Evolutionary conservation across 495 filamentous ascomycete species (phyloP), one percentile per base, ranked within the genome.

Genomic region (Pseudoneurospora amorphoporcata): DNA sequence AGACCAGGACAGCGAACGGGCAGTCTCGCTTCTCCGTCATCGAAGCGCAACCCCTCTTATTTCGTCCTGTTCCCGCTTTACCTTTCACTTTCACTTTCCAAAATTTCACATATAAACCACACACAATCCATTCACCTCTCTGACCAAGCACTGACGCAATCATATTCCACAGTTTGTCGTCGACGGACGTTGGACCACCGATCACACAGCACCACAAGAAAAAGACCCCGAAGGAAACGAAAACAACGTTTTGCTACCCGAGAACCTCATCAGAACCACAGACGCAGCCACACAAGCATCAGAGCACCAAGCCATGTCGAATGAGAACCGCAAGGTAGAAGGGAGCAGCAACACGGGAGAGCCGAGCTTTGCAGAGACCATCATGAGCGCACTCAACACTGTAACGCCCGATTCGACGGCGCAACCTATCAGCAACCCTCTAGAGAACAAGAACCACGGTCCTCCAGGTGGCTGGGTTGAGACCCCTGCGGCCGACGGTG

Each of bases 161-260:
- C 29, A 61, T 35, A 1, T 68, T 39, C 38, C 40, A 71, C 74
- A 97, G 93, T 98, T 97, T 82, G 92, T 98, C 75, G 95, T 96
- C 65, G 94, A 99, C 87, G 90, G 89, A 58, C 87, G 84, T 72
- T 99, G 95, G 95, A 89, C 87, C 32, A 92, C 89, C 74, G 92
- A 97, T 79, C 89, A 88, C 76, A 87, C 88, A 69, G 90, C 88
- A 32, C 92, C 92, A 38, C 88, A 92, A 81, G 93, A 97, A 82
- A 86, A 85, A 73, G 95, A 97, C 85, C 86, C 85, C 65, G 82
- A 87, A 69, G 88, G 90, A 73, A 95, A 94, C 86, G 84, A 92
- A 71, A 98, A 98, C 85, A 98, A 97, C 88, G 86, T 98, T 69
- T 86, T 99, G 39, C 85, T 88, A 14, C 89, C 92, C 17, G 87